A percentile compares a stretch with the other conserved stretches of the same genome.
phyloP scores from a whole-genome alignment of 2,329 filamentous ascomycete genomes.

The Alternaria longipes region DNA sequence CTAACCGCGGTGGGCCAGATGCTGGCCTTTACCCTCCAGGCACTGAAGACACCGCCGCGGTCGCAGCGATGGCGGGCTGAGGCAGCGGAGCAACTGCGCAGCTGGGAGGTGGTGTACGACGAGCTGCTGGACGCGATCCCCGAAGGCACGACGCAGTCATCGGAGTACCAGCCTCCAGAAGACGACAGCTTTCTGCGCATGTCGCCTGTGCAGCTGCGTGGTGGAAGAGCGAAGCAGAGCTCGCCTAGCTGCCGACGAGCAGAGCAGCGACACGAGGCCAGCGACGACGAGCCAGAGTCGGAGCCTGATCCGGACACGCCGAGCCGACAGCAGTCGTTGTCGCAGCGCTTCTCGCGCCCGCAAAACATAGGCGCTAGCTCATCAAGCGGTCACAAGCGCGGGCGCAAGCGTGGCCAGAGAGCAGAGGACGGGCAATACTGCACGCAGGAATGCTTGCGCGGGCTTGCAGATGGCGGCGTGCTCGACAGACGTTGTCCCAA shows the following conservation, averaged over 20 bases:
- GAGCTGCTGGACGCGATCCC: no score
- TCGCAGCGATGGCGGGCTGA: no score
- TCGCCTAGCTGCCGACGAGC: background rate
- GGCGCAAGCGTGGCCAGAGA: background rate
- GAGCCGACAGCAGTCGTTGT: background rate
- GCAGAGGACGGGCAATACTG: background rate
- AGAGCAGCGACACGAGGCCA: background rate
- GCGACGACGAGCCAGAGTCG: background rate
- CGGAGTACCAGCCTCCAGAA: no score
- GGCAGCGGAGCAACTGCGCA: no score
- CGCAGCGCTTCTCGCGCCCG: background rate
- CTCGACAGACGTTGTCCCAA: conserved; percentile 48
- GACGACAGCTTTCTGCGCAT: background rate
- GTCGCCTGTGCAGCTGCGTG: background rate
- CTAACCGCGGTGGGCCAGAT: no score
- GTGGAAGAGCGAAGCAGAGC: background rate
- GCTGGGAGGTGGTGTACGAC: no score
- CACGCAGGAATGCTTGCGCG: background rate
- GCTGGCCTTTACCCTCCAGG: no score
- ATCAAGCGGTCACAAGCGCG: no score
- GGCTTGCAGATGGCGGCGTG: background rate
- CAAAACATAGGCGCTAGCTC: no score
- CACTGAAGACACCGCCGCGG: no score
- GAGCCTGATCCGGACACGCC: background rate
- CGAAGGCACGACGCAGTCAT: no score